Percentiles rank a stretch among this genome's conserved stretches.
phyloP scores from a whole-genome alignment of 1,139 yeast species.

The Yamadazyma jaroonii region DNA sequence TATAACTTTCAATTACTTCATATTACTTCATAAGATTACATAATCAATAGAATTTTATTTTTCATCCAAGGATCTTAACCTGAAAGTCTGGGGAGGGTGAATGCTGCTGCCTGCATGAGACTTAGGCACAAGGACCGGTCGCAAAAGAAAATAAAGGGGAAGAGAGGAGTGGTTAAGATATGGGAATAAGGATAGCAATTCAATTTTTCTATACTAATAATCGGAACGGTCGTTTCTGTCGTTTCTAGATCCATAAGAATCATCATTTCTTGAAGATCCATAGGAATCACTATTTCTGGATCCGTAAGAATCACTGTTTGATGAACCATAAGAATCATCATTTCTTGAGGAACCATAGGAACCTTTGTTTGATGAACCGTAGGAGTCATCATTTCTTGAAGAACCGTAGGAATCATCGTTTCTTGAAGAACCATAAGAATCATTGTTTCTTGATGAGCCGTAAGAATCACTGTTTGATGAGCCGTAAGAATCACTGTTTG shows the following conservation, averaged over 20 bases:
- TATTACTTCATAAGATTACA: no score
- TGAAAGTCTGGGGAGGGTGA: no score
- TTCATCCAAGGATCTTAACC: no score
- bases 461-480: slow-evolving; percentile 15
- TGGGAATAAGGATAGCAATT: no score
- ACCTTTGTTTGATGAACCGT: slow-evolving; percentile 16
- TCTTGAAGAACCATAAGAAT: slow-evolving; percentile 20
- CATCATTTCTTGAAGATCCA: slow-evolving; percentile 11
- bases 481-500: slow-evolving; percentile 18
- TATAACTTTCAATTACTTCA: no score
- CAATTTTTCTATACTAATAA: no score
- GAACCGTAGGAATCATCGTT: slow-evolving; percentile 12
- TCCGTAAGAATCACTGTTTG: slow-evolving; percentile 21
- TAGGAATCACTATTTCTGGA: slow-evolving; percentile 11
- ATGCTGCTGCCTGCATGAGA: no score
- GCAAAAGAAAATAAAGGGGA: no score
- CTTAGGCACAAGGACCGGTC: no score
- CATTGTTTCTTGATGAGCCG: slow-evolving; percentile 14
- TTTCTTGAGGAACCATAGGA: slow-evolving; percentile 20
- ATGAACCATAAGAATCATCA: slow-evolving; percentile 14
- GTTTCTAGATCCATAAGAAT: slow-evolving; percentile 4
- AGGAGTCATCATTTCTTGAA: slow-evolving; percentile 12
- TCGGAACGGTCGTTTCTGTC: no score
- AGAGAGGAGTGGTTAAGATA: no score
- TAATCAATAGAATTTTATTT: no score